A percentile compares a stretch with the other conserved stretches of the same genome.
phyloP scores from a whole-genome alignment of 2,329 filamentous ascomycete genomes.

The Sclerotinia subarctica region DNA sequence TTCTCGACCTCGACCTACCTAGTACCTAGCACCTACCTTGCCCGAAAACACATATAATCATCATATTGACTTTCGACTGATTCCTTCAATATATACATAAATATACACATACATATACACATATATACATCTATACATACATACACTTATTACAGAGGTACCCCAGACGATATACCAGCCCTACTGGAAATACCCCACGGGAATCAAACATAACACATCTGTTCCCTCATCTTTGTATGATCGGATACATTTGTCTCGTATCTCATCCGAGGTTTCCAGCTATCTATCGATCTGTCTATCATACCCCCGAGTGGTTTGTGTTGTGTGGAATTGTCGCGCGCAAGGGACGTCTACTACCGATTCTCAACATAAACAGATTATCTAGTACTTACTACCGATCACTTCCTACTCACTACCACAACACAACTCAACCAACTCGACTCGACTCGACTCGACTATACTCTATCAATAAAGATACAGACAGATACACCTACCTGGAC shows the following conservation, averaged over 20 bases:
- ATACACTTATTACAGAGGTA: background rate
- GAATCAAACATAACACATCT: background rate
- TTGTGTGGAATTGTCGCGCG: background rate
- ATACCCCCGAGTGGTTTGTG: background rate
- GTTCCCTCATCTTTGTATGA: background rate
- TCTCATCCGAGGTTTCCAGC: background rate
- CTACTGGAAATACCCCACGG: conserved; percentile 5
- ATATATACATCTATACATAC: background rate
- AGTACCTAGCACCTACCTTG: too few species aligned
- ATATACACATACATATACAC: background rate
- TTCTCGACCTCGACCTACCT: conserved; percentile 1
- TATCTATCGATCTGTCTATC: background rate
- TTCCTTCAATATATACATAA: background rate
- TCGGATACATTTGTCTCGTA: background rate
- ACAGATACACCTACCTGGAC: background rate
- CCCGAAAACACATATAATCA: too few species aligned
- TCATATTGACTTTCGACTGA: too few species aligned
- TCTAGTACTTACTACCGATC: background rate
- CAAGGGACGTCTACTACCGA: background rate
- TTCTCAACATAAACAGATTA: background rate
- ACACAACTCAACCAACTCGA: background rate
- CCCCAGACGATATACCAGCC: background rate
- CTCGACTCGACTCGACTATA: background rate
- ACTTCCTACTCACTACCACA: background rate
- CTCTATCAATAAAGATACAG: background rate